Evolutionary conservation across 805 yeast genomes (phyloP), one percentile per base, ranked within the genome.

Genomic region (Pichia exigua): DNA sequence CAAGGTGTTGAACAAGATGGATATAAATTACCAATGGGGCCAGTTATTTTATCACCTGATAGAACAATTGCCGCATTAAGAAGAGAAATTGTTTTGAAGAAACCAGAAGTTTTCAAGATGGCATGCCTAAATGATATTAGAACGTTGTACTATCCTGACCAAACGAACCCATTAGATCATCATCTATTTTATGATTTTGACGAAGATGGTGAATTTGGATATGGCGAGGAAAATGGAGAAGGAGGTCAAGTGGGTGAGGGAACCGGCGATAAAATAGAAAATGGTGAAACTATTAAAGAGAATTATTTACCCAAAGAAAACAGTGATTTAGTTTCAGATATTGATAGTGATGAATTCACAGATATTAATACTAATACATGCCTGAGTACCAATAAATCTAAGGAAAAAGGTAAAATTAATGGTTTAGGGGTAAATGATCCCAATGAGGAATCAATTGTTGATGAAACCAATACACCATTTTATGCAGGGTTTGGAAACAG

Each of bases 21-120:
- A 2, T 72, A 76, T 52, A 76, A 74, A 49, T 68, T 94, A 40
- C 99, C 99, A 0, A 65, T 68, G 7, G 99, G 99, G 0, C 99
- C 99, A 0, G 99, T 94, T 13, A 89, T 94, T 43, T 71, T 94
- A 48, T 87, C 96, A 38, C 99, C 99, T 0, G 99, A 94, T 68
- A 70, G 99, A 59, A 92, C 98, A 0, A 88, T 94, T 73, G 98
- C 98, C 3, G 99, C 99, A 0, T 71, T 94, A 50, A 78, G 79
- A 60, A 76, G 99, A 56, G 99, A 94, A 65, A 95, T 94, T 27
- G 92, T 94, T 45, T 70, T 92, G 63, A 88, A 91, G 58, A 92
- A 92, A 64, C 99, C 99, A 0, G 98, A 94, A 67, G 94, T 94
- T n/a, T 94, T 94, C 74, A 94, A 94, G 63, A 94, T 94, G 91